Evolutionary conservation across 2,329 filamentous ascomycete genomes (phyloP), one percentile per base, ranked within the genome.

Genomic region (Curvularia eragrostidis): DNA sequence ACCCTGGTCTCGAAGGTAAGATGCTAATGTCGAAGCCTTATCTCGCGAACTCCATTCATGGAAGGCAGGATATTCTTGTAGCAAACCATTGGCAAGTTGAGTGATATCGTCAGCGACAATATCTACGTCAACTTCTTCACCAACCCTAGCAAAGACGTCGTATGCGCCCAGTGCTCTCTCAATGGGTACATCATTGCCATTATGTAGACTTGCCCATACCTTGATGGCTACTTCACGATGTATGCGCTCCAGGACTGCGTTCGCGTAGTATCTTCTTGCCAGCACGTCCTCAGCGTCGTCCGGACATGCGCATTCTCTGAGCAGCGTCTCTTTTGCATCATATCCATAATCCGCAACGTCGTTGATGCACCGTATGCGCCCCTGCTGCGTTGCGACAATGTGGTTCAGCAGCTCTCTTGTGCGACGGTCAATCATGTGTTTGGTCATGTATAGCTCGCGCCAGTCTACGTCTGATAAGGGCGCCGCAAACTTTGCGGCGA

Each of bases 91-190:
- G 2, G 88, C 86, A 34, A 91, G 81, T 1, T 79, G 74, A 73
- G 95, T 88, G 21, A 98, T 80, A 39, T 87, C 80, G n/a, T 76
- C 72, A 10, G 84, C 64, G 34, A 82, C 75, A 43, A 92, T 87
- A 55, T 90, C 84, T 50, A 94, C 78, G 71, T 96, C 92, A n/a
- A 89, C 87, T 28, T 83, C 82, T 18, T 87, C 84, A 53, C 89
- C 89, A 63, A 89, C 87, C 26, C 94, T 80, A 44, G 96, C 87
- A 76, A 98, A 98, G 77, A 98, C 84, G 75, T 98, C 95, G 74
- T 96, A 96, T 13, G 89, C 90, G 19, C 88, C 90, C 15, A 98
- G 79, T 1, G 89, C 89, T 56, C 85, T 84, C 73, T 97, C 93
- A 19, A 97, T 81, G 7, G 85, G 75, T 21, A 87, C 80, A 52